Base-by-base conservation (phyloP, 129 eudicot species). In the Pseudognaphalium luteoalbum region DNA sequence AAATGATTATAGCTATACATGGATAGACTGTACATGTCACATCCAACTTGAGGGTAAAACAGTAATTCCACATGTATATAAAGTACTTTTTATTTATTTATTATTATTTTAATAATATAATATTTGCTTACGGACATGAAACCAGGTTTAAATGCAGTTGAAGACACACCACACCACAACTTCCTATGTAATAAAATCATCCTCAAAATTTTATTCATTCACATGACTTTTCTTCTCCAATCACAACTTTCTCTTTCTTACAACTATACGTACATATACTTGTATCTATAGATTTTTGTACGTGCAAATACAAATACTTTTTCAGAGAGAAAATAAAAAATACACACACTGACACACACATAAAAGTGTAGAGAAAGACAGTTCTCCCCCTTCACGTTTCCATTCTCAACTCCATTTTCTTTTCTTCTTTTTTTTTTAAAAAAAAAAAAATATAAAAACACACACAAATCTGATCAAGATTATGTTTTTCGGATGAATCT, bases 81-180 rank as follows among this genome's bases (percentile, higher is more conserved):
- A 25, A 25, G 28, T 25, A 25, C 28, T 25, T 25, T 25, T 25
- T 25, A 25, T 25, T 25, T 25, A 25, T 25, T 25, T 25, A 25
- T 25, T 25, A 25, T 0, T 25, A 25, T 25, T 25, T 25, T 25
- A 25, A 14, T 47, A 66, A 12, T 66, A 2, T 17, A 6, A 44
- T 52, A 75, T 51, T 34, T 29, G 78, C 20, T 70, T 63, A 82
- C 85, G 88, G 88, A 81, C 86, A 69, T 74, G 83, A 85, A 81
- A 77, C 32, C 67, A 52, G 71, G 82, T 73, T 85, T 78, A 85
- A 85, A 77, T 81, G 35, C 17, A 71, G 82, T 76, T 84, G 54
- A 12, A 80, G n/a, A 64, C 80, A 47, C 33, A 29, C 25, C 71
- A 21, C 39, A 58, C 62, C 62, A 22, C 2, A 16, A n/a, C 68